A percentile compares a stretch with the other conserved stretches of the same genome.
These are phyloP conservation scores for Wickerhamiella galacta DNA, from an alignment of 805 yeast genomes.

Conservation along the genomic window DNA sequence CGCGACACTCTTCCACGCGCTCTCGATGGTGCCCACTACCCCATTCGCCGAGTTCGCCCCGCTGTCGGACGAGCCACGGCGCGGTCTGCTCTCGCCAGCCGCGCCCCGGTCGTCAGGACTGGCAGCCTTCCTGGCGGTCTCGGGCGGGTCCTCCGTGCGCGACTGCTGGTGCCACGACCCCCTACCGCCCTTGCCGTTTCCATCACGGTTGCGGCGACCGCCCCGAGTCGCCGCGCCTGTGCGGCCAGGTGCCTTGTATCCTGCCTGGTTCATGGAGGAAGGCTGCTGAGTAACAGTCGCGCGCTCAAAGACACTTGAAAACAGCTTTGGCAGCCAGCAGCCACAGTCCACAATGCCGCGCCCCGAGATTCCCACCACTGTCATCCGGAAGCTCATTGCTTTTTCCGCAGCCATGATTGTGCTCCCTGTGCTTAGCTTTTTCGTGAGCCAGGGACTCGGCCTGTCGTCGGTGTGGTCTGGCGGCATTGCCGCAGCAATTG, in stretches of 20 bases:
- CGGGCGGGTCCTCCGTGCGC: too few species aligned
- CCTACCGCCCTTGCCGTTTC: not conserved
- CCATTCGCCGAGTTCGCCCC: too few species aligned
- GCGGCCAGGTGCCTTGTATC: constrained; percentile 2
- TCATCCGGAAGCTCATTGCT: constrained; percentile 35
- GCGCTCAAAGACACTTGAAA: too few species aligned
- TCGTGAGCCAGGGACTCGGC: constrained; percentile 25
- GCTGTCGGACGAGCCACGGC: too few species aligned
- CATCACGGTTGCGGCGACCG: constrained; percentile 7
- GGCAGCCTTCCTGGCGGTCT: too few species aligned
- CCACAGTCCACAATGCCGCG: too few species aligned
- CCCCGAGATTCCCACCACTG: constrained; percentile 15
- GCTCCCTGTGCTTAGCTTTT: constrained; percentile 40
- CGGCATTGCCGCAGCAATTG: constrained; percentile 55
- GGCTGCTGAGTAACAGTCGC: not conserved
- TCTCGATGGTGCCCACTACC: too few species aligned
- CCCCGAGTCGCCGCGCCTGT: constrained; percentile 4
- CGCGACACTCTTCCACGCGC: too few species aligned
- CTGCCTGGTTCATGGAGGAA: constrained; percentile 6
- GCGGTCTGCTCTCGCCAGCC: too few species aligned
- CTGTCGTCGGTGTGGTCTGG: constrained; percentile 38
- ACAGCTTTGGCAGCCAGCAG: too few species aligned
- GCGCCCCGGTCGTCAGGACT: too few species aligned
- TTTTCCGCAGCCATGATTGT: constrained; percentile 59
- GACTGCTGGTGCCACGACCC: too few species aligned